Evolutionary conservation across 2,329 filamentous ascomycete genomes (phyloP).

Genomic region (Albifimbria verrucaria): DNA sequence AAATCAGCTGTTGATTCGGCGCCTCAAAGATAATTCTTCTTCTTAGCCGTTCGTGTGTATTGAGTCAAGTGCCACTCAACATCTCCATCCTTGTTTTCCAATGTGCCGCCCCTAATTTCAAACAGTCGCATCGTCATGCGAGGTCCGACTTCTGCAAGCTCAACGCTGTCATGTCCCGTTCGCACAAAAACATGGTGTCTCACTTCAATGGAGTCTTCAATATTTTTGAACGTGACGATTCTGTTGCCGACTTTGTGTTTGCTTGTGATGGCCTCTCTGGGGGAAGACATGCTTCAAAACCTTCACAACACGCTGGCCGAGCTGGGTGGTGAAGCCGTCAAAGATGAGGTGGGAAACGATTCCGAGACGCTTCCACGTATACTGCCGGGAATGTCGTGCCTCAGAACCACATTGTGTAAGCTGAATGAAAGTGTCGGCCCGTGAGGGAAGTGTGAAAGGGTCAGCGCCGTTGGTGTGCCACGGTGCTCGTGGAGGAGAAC

Average conservation of each 20-base stretch:
- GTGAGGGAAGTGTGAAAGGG: slow-evolving; percentile 82
- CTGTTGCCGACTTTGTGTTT: slow-evolving; percentile 78
- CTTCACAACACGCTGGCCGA: slow-evolving; percentile 81
- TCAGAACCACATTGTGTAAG: slow-evolving; percentile 86
- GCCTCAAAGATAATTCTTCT: slow-evolving; percentile 87
- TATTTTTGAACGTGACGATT: slow-evolving; percentile 91
- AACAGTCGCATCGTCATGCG: slow-evolving; percentile 97
- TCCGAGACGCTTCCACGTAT: slow-evolving; percentile 86
- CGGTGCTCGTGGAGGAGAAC: slow-evolving; percentile 88
- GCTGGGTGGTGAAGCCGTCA: slow-evolving; percentile 79
- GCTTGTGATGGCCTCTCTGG: slow-evolving; percentile 69
- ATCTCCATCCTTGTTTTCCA: slow-evolving; percentile 94
- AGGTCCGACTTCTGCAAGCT: slow-evolving; percentile 85
- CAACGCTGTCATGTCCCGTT: slow-evolving; percentile 85
- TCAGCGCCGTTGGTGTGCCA: slow-evolving; percentile 86
- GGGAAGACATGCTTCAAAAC: slow-evolving; percentile 94
- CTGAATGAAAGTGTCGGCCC: slow-evolving; percentile 79
- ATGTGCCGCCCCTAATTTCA: slow-evolving; percentile 84
- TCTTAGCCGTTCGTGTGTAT: slow-evolving; percentile 87
- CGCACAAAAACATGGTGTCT: slow-evolving; percentile 81
- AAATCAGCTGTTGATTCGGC: neutral
- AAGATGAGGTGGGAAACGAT: slow-evolving; percentile 95
- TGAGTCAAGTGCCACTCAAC: slow-evolving; percentile 96
- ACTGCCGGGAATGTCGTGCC: slow-evolving; percentile 88
- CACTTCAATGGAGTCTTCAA: slow-evolving; percentile 90